Base-by-base conservation (phyloP, 352 stramenopile genomes). In the Globisporangium barbulae region DNA sequence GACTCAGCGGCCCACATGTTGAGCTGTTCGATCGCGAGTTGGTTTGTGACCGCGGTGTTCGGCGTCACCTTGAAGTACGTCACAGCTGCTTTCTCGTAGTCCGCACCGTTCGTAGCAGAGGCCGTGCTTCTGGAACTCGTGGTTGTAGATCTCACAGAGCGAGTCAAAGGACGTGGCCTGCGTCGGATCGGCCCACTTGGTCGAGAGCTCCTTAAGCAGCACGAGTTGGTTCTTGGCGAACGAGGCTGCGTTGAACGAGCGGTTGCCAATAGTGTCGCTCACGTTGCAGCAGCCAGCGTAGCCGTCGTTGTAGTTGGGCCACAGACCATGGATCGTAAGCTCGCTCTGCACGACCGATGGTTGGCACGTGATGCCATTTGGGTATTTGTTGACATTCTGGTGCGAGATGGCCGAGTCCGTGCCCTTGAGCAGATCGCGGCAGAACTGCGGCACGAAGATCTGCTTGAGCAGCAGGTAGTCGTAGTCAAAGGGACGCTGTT, bases 381-480 rank as follows among this genome's bases (percentile, higher is more conserved):
- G 80, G 69, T 78, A 87, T 42, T 69, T 54, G 54, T 80, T 76
- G 70, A 93, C 80, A 60, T 90, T 90, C 68, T 89, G 81, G 71
- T 93, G 84, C 60, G 81, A 89, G 71, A 93, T 78, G 35, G 84
- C 91, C 54, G 66, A 75, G 70, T 93, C 83, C 35, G 88, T 72
- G 44, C 83, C 83, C 1, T 77, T 60, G 42, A 91, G 76, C 33
- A 93, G 68, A 60, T 93, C 84, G 45, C 84, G 84, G 65, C 84
- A 93, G 71, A 90, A 93, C 73, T 93, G 84, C 67, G 84, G 84
- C 63, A 86, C 74, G 60, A 85, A 93, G 57, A 93, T 64, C 68
- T 93, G 76, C 71, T 93, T 81, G n/a, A 93, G 65, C 39, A 91
- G 60, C 7, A 93, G 63, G 70, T 87, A 91, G 74, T 90, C 84